Percentiles rank a stretch among this genome's conserved stretches.
Evolutionary conservation across 139 green algal species (phyloP).

Genomic region (Trebouxia sp.): DNA sequence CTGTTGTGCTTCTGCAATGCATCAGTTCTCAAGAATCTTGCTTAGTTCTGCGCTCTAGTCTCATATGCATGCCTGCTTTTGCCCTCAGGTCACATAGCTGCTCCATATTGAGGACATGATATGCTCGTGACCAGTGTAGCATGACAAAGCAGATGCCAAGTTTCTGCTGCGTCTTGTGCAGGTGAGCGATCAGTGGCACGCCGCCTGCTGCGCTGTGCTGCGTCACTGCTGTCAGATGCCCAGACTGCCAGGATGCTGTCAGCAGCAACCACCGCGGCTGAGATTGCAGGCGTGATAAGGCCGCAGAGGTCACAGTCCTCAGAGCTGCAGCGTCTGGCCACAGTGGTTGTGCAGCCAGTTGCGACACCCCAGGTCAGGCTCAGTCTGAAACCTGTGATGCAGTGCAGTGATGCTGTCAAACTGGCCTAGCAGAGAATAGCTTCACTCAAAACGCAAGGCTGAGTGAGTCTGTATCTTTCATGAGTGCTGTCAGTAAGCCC

Average conservation of each 20-base stretch:
- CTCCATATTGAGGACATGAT: too few species aligned
- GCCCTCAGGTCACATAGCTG: too few species aligned
- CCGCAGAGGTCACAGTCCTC: background rate
- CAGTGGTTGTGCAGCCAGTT: slow-evolving; percentile 29
- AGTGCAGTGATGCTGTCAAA: too few species aligned
- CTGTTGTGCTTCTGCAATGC: background rate
- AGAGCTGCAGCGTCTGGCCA: slow-evolving; percentile 19
- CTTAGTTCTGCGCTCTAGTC: background rate
- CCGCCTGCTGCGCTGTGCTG: slow-evolving; percentile 43
- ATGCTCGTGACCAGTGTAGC: too few species aligned
- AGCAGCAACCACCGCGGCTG: background rate
- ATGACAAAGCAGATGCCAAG: too few species aligned
- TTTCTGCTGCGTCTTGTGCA: too few species aligned
- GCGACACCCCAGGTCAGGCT: slow-evolving; percentile 14
- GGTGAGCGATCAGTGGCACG: slow-evolving; percentile 52
- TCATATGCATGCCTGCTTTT: too few species aligned
- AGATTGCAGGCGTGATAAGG: slow-evolving; percentile 27
- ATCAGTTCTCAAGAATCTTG: background rate
- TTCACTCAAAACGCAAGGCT: too few species aligned
- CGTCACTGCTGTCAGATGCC: slow-evolving; percentile 28
- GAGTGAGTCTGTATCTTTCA: too few species aligned
- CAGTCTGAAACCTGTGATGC: background rate
- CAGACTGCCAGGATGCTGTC: slow-evolving; percentile 7
- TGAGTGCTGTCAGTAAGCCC: too few species aligned
- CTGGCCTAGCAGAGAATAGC: too few species aligned